These are phyloP conservation scores for Xylariaceae sp. DNA, from an alignment of 2,329 filamentous ascomycete species.

Conservation along the genomic window DNA sequence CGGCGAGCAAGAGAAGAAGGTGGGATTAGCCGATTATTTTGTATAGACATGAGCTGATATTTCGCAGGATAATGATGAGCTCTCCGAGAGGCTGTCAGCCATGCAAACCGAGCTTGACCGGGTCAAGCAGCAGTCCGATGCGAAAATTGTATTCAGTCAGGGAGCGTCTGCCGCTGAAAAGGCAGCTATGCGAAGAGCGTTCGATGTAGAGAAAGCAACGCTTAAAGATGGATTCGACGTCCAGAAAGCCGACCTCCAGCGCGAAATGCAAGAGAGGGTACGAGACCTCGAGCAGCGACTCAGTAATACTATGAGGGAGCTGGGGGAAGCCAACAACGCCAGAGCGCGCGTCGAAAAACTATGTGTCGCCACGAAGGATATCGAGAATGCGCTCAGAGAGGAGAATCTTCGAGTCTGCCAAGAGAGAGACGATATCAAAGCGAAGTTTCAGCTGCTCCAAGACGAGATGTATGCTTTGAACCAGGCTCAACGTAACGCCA, in stretches of 20 bases:
- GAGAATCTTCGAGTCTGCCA: not conserved
- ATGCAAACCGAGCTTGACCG: not conserved
- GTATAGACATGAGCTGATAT: not conserved
- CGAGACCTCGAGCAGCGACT: not conserved
- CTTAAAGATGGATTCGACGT: not conserved
- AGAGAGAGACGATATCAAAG: not conserved
- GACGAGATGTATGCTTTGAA: not conserved
- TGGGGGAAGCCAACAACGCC: not conserved
- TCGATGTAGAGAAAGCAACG: not conserved
- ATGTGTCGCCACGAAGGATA: not conserved
- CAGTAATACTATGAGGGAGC: not conserved
- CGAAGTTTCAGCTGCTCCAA: not conserved
- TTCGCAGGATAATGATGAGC: not conserved
- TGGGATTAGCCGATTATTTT: not conserved
- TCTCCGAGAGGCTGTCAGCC: not conserved
- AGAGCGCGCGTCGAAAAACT: not conserved
- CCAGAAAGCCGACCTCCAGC: not conserved
- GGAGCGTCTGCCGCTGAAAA: not conserved
- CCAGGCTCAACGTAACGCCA: not conserved
- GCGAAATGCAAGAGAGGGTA: not conserved
- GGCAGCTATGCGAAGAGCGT: not conserved
- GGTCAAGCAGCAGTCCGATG: not conserved
- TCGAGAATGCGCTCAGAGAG: not conserved
- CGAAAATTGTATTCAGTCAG: not conserved
- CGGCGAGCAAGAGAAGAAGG: not conserved